Conservation (phyloP, 345 rosid genomes). For the Hibiscus trionum region DNA sequence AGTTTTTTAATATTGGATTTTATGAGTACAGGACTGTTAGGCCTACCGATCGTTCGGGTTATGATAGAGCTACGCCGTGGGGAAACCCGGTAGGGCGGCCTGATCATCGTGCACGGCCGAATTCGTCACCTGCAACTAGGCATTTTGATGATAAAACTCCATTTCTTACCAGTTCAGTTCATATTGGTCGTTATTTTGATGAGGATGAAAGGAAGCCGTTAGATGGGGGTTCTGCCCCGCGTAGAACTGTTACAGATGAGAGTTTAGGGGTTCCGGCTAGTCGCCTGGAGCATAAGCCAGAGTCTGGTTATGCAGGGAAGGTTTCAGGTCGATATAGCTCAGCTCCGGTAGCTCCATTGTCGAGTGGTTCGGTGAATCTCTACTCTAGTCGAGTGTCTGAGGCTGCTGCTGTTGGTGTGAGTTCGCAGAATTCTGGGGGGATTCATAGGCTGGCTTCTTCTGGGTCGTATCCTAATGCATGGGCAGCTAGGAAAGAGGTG, state of each 20-base stretch:
- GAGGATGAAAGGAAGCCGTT: conserved; percentile 85
- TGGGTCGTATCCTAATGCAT: conserved; percentile 44
- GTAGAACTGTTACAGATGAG: conserved; percentile 58
- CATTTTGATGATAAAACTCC: conserved; percentile 71
- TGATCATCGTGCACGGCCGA: conserved; percentile 57
- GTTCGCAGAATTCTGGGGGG: conserved; percentile 23
- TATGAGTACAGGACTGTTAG: conserved; percentile 31
- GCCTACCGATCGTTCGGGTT: conserved; percentile 43
- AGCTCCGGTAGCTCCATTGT: conserved; percentile 11
- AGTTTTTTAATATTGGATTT: not conserved
- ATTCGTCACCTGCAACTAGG: conserved; percentile 48
- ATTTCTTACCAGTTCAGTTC: conserved; percentile 39
- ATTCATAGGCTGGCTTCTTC: conserved; percentile 25
- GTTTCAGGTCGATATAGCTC: conserved; percentile 21
- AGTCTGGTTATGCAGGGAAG: conserved; percentile 34
- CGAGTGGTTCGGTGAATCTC: conserved; percentile 20
- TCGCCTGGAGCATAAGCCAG: conserved; percentile 37
- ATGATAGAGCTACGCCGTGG: conserved; percentile 34
- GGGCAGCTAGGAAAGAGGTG: conserved; percentile 54
- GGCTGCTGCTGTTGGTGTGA: conserved; percentile 18
- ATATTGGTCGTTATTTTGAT: conserved; percentile 67
- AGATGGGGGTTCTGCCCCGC: conserved; percentile 53
- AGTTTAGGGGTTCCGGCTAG: conserved; percentile 28
- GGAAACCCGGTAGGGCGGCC: conserved; percentile 42
- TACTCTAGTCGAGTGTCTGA: conserved; percentile 39